Percentiles rank a stretch among this genome's conserved stretches.
Conservation (phyloP, 257 asterid species). For the Primulina tabacum region DNA sequence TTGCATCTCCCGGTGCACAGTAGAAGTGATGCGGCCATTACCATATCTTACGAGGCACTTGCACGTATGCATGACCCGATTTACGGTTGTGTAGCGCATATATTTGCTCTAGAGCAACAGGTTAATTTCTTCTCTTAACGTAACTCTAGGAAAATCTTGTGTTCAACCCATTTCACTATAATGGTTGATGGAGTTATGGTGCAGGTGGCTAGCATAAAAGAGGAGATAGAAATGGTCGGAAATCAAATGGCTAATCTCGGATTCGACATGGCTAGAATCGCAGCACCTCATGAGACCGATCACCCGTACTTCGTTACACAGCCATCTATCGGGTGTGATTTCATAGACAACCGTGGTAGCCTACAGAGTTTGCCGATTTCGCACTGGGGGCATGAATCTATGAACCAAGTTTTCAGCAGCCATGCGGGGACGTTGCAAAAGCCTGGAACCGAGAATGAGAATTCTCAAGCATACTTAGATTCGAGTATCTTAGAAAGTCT, state of each 20-base stretch:
- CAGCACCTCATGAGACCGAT: conserved; percentile 1
- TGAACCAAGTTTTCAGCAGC: conserved; percentile 28
- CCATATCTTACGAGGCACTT: conserved; percentile 61
- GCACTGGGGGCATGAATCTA: conserved; percentile 12
- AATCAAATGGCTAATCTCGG: conserved; percentile 43
- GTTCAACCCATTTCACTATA: not conserved
- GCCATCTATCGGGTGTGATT: conserved; percentile 1
- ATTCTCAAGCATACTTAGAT: conserved; percentile 16
- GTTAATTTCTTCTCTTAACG: conserved; percentile 26
- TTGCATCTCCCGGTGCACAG: conserved; percentile 43
- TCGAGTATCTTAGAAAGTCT: conserved; percentile 22
- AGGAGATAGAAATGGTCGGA: conserved; percentile 53
- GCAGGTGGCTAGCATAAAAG: conserved; percentile 64
- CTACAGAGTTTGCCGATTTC: conserved; percentile 12
- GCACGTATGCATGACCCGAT: conserved; percentile 73
- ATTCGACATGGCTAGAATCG: conserved; percentile 12
- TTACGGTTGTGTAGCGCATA: conserved; percentile 64
- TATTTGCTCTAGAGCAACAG: conserved; percentile 64
- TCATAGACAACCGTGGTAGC: conserved; percentile 3
- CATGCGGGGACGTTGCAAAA: conserved; percentile 21
- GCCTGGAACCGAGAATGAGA: conserved; percentile 25
- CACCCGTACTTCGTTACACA: conserved; percentile 17
- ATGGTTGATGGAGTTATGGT: not conserved
- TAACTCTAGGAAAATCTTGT: not conserved
- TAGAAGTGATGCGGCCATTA: conserved; percentile 55